A percentile compares a stretch with the other conserved stretches of the same genome.
These are phyloP conservation scores for Cladosporium sp. DNA, from an alignment of 2,329 filamentous ascomycete genomes.

Conservation along the genomic window DNA sequence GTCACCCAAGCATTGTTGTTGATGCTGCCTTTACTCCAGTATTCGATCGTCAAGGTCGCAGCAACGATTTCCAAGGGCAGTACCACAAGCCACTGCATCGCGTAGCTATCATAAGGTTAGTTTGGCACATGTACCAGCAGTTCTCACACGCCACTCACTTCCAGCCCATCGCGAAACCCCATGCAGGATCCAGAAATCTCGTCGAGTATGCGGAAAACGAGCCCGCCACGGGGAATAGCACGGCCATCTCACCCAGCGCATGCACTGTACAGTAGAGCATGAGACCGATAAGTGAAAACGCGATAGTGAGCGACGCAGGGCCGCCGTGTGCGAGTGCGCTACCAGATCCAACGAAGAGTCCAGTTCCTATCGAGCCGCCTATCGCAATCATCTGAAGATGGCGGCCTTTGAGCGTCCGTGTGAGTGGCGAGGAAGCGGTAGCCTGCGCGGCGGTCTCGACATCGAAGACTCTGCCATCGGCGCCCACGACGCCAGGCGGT, in stretches of 20 bases:
- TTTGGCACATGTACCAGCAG: neutral
- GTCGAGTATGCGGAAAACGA: conserved; percentile 39
- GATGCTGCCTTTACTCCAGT: conserved; percentile 33
- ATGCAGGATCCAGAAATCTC: conserved; percentile 38
- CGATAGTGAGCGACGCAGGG: conserved; percentile 37
- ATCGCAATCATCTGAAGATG: conserved; percentile 99
- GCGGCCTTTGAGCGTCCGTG: conserved; percentile 70
- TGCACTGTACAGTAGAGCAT: conserved; percentile 38
- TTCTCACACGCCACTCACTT: conserved; percentile 25
- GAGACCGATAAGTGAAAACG: conserved; percentile 35
- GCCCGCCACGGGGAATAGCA: conserved; percentile 38
- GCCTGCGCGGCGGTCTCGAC: conserved; percentile 61
- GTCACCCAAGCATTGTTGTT: conserved; percentile 36
- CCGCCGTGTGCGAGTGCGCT: conserved; percentile 35
- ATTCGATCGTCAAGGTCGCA: conserved; percentile 35
- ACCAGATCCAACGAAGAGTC: conserved; percentile 39
- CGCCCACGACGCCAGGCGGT: conserved; percentile 48
- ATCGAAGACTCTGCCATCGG: conserved; percentile 59
- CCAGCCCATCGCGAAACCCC: conserved; percentile 40
- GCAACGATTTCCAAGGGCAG: conserved; percentile 38
- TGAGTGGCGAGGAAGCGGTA: conserved; percentile 73
- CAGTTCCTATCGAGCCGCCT: conserved; percentile 70
- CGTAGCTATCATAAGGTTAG: conserved; percentile 29
- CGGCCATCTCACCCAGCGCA: conserved; percentile 38
- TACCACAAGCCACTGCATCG: conserved; percentile 37